Conservation (phyloP, 1,284 basidiomycete species). For the Heterobasidion irregulare region DNA sequence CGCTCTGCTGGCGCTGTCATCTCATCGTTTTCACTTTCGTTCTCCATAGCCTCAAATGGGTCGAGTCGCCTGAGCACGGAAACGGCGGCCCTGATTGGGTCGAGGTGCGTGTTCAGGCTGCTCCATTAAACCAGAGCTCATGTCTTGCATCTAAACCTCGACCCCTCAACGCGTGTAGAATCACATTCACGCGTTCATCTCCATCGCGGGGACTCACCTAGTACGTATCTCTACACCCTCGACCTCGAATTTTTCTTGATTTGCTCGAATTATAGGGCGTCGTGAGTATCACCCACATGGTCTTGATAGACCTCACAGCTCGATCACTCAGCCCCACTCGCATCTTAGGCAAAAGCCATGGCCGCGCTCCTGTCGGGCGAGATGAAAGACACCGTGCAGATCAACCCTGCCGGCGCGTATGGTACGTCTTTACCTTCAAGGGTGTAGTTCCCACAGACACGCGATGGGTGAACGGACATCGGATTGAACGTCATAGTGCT, state of each 20-base stretch:
- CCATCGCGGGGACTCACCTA: conserved; percentile 85
- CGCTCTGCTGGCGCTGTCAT: not conserved
- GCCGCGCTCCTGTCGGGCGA: conserved; percentile 89
- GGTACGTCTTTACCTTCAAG: conserved; percentile 30
- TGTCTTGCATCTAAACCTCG: not conserved
- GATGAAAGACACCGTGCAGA: conserved; percentile 94
- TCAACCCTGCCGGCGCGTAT: conserved; percentile 81
- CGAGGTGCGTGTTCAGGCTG: conserved; percentile 44
- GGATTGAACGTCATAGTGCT: conserved; percentile 38
- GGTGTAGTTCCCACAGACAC: not conserved
- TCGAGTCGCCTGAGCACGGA: conserved; percentile 82
- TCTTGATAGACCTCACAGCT: not conserved
- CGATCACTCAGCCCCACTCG: not conserved
- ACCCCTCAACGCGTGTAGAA: conserved; percentile 33
- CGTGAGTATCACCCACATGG: conserved; percentile 30
- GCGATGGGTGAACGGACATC: not conserved
- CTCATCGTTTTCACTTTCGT: too few species aligned
- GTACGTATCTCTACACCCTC: conserved; percentile 29
- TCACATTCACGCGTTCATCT: conserved; percentile 75
- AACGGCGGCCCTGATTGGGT: conserved; percentile 89
- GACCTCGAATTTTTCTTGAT: not conserved
- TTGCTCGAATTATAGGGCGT: conserved; percentile 44
- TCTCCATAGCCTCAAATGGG: conserved; percentile 81
- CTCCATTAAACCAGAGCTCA: not conserved
- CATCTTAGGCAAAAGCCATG: conserved; percentile 81